Percentiles rank a stretch among this genome's conserved stretches.
phyloP scores from a whole-genome alignment of 805 yeast species.

The Metschnikowia orientalis region DNA sequence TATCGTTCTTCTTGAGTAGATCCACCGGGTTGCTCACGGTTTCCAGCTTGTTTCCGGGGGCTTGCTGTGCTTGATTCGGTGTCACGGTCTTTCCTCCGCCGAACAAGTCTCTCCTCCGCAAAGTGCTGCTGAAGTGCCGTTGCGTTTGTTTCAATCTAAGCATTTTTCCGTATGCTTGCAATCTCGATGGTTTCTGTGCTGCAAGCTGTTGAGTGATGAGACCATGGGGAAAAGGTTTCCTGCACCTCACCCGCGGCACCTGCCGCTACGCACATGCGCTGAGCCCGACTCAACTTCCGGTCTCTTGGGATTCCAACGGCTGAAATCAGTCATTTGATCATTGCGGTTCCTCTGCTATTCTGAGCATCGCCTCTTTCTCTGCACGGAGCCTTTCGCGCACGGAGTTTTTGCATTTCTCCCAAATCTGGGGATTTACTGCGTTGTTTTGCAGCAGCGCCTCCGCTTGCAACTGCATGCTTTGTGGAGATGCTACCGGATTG shows the following conservation, averaged over 20 bases:
- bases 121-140: constrained; percentile 3
- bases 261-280: neutral
- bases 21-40: constrained; percentile 41
- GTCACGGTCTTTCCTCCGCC: constrained; percentile 26
- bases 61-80: constrained; percentile 13
- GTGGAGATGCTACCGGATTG: constrained; percentile 23
- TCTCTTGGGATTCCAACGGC: too few species aligned
- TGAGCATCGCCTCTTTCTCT: constrained; percentile 15
- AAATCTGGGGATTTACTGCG: constrained; percentile 17
- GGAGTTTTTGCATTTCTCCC: constrained; percentile 28
- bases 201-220: neutral
- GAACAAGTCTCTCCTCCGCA: constrained; percentile 19
- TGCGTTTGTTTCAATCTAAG: too few species aligned
- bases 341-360: neutral
- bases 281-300: too few species aligned
- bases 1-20: constrained; percentile 40
- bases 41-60: constrained; percentile 37
- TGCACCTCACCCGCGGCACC: constrained; percentile 1
- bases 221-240: neutral
- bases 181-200: neutral
- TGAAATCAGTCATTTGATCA: neutral
- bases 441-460: constrained; percentile 5
- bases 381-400: constrained; percentile 21
- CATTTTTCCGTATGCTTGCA: too few species aligned
- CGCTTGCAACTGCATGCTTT: neutral